phyloP scores from a whole-genome alignment of 116 monocot species.

The Thalassia testudinum region DNA sequence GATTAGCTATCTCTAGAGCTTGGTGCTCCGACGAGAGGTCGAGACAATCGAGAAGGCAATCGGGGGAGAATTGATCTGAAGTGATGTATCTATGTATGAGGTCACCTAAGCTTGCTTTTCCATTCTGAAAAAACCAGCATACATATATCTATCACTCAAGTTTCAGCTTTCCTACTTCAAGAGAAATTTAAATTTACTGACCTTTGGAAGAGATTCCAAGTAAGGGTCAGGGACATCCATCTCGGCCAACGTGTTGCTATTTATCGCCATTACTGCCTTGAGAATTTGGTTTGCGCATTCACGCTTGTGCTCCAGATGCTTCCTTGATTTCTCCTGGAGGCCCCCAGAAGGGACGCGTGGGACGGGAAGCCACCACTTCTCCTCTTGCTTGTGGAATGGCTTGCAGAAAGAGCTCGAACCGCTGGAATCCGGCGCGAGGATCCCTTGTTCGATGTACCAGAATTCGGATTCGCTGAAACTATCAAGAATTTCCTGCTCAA shows the following conservation, averaged over 20 bases:
- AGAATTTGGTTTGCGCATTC: slow-evolving; percentile 70
- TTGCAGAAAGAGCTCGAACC: slow-evolving; percentile 26
- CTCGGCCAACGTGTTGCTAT: slow-evolving; percentile 48
- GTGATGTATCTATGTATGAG: slow-evolving; percentile 56
- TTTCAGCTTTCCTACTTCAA: background rate
- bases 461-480: slow-evolving; percentile 45
- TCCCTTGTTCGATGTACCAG: slow-evolving; percentile 82
- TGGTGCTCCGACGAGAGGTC: slow-evolving; percentile 78
- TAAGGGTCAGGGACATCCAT: slow-evolving; percentile 69
- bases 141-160: background rate
- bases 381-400: slow-evolving; percentile 34
- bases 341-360: slow-evolving; percentile 61
- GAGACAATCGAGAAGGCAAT: slow-evolving; percentile 59
- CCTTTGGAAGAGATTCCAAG: slow-evolving; percentile 65
- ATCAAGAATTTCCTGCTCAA: slow-evolving; percentile 53
- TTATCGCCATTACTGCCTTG: slow-evolving; percentile 87
- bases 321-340: slow-evolving; percentile 41
- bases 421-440: slow-evolving; percentile 34
- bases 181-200: slow-evolving; percentile 1
- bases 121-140: slow-evolving; percentile 30
- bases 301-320: slow-evolving; percentile 56
- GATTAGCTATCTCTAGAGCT: slow-evolving; percentile 75
- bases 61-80: slow-evolving; percentile 62
- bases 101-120: slow-evolving; percentile 61
- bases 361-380: slow-evolving; percentile 88